Evolutionary conservation across 768 basidiomycete species (phyloP), one percentile per base, ranked within the genome.

Genomic region (Leucocoprinus sp.): DNA sequence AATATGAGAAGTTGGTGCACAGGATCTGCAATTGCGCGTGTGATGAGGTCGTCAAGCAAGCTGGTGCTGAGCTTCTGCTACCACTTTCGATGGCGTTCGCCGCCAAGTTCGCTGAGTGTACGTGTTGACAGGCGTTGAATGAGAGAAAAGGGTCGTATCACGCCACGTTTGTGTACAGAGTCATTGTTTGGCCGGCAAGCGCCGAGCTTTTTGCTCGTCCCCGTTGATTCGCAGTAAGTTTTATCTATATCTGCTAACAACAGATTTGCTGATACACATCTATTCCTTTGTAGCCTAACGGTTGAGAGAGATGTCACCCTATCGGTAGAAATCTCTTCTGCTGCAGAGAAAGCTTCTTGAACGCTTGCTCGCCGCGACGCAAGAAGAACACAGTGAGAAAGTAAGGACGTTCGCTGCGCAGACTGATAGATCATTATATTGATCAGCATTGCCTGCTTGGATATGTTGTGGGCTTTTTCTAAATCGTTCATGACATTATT

Each of bases 381-480:
- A 87, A 88, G 80, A 93, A 88, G 82, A 97, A 96, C 80, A 95
- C n/a, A n/a, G 96, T 57, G 87, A 89, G 68, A 97, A 93, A 82
- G 93, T 92, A 67, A 80, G 74, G 66, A 74, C 76, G 34, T 90
- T 89, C 52, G 84, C 77, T 28, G 40, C 37, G 19, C 26, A 28
- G n/a, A 31, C n/a, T 5, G 31, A n/a, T 31, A n/a, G n/a, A n/a
- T n/a, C n/a, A n/a, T n/a, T n/a, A n/a, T n/a, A n/a, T n/a, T n/a
- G n/a, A n/a, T n/a, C n/a, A n/a, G n/a, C n/a, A n/a, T n/a, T n/a
- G n/a, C n/a, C n/a, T n/a, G n/a, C n/a, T n/a, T n/a, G n/a, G n/a
- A n/a, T n/a, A n/a, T n/a, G n/a, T n/a, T n/a, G n/a, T n/a, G n/a
- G n/a, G n/a, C n/a, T n/a, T n/a, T n/a, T n/a, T n/a, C n/a, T n/a